Conservation (phyloP, 1,284 basidiomycete genomes). For the Trametes pubescens region DNA sequence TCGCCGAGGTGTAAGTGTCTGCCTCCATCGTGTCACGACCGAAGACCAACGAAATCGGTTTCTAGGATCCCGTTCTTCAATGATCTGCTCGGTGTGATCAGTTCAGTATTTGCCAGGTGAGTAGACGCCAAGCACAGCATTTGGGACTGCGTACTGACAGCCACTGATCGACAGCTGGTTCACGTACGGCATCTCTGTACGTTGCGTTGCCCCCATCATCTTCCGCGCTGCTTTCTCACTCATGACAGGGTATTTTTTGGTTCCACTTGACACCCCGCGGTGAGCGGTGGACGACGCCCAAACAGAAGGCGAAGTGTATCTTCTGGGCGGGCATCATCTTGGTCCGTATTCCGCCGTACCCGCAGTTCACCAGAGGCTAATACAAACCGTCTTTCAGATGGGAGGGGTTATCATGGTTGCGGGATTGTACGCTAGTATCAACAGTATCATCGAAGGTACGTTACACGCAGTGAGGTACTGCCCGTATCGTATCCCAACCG, state of each 20-base stretch:
- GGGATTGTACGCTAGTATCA: constrained; percentile 42
- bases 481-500: not conserved
- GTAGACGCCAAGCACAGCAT: not conserved
- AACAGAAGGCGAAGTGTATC: constrained; percentile 37
- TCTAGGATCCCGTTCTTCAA: constrained; percentile 46
- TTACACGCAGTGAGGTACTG: not conserved
- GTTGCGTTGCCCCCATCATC: constrained; percentile 1
- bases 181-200: constrained; percentile 44
- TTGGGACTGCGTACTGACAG: not conserved
- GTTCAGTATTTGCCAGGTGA: constrained; percentile 42
- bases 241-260: constrained; percentile 41
- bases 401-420: constrained; percentile 45
- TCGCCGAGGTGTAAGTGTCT: constrained; percentile 44
- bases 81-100: constrained; percentile 44
- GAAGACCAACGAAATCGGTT: not conserved
- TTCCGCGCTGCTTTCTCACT: not conserved
- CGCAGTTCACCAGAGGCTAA: not conserved
- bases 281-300: constrained; percentile 37
- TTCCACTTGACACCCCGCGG: constrained; percentile 40
- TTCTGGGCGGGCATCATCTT: constrained; percentile 41
- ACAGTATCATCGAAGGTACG: constrained; percentile 41
- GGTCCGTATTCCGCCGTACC: constrained; percentile 25
- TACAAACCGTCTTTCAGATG: constrained; percentile 30
- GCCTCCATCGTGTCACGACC: not conserved
- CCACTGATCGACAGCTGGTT: constrained; percentile 37